Evolutionary conservation across 177 flowering plant species (phyloP), one percentile per base, ranked within the genome.

Genomic region (Tripterygium wilfordii): DNA sequence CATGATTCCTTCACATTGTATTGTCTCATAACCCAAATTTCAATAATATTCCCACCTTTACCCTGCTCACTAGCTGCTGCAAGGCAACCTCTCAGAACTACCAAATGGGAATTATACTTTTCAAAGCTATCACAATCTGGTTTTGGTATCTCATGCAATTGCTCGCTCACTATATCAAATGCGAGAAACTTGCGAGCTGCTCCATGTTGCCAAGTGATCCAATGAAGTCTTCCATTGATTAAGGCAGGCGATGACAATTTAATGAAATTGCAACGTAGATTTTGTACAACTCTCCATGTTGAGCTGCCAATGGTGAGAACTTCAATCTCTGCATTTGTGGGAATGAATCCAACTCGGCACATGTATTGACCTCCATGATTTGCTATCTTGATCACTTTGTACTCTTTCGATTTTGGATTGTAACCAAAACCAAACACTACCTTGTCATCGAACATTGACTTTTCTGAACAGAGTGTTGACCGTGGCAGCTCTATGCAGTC

Each of bases 221-320:
- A 67, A 54, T 70, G 75, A 44, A 66, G 53, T 20, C 48, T 46
- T 28, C 68, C 70, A 22, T 45, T 49, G 21, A 67, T 38, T 13
- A 57, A 30, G 8, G 53, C 61, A 7, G 28, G 58, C 13, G 53
- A 36, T 8, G 61, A 14, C 40, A 33, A 1, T 7, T 31, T 26
- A 5, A 42, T 51, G 9, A 64, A 27, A 17, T n/a, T 48, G 46
- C 58, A 42, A 22, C 58, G 51, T 3, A 35, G 15, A 1, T 27
- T 13, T 8, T 68, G 71, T 6, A 56, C 9, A 17, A 38, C 56
- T 48, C 62, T 59, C 75, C 75, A 70, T 1, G 30, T 1, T 14
- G 3, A 0, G 42, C 23, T 24, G 15, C 62, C 49, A 6, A 49
- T 1, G 10, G 49, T 49, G 0, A 47, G 27, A 27, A 55, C 22